These are phyloP conservation scores for Rhodamnia rubescens DNA, from an alignment of 345 rosid species.

Conservation along the genomic window DNA sequence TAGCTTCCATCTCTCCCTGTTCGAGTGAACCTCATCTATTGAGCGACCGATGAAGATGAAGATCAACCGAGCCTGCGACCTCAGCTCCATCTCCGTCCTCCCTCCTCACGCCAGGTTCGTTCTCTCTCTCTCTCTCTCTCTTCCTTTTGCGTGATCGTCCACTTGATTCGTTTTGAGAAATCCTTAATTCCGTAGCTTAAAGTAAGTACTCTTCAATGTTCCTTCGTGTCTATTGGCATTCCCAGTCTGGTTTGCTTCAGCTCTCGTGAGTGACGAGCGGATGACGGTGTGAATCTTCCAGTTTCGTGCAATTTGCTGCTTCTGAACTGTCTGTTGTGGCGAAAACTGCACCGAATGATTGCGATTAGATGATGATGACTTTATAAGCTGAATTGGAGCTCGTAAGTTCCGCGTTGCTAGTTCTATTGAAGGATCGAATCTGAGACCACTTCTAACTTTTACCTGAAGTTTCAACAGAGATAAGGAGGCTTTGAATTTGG, in stretches of 20 bases:
- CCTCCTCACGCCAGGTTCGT: conserved; percentile 76
- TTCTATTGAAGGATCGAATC: neutral
- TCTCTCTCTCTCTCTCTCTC: neutral
- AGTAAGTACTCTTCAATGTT: neutral
- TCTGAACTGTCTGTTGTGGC: neutral
- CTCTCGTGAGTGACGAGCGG: neutral
- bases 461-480: neutral
- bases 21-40: neutral
- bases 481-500: neutral
- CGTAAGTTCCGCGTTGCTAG: neutral
- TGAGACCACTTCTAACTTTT: neutral
- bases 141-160: neutral
- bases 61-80: conserved; percentile 83
- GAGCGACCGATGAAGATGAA: conserved; percentile 62
- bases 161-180: neutral
- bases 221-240: neutral
- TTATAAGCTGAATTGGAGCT: neutral
- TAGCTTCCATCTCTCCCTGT: neutral
- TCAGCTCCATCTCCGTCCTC: conserved; percentile 75
- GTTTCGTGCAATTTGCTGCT: neutral
- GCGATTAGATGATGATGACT: neutral
- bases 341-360: neutral
- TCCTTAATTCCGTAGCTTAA: neutral
- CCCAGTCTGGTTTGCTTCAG: neutral
- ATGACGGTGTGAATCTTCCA: neutral